Evolutionary conservation across 1,284 basidiomycete species (phyloP), one percentile per base, ranked within the genome.

Genomic region (Chalciporus piperatoides): DNA sequence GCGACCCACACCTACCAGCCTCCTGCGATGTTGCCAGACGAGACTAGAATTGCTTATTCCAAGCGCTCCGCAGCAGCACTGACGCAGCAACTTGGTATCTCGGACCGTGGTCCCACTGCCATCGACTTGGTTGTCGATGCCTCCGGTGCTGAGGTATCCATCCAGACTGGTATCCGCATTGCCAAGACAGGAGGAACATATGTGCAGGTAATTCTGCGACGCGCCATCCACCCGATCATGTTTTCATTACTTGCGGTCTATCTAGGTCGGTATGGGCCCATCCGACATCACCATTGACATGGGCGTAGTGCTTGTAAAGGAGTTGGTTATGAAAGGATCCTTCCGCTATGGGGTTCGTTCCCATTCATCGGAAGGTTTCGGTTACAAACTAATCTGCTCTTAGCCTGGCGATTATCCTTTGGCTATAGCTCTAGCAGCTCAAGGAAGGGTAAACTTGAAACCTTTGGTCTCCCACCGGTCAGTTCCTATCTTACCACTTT

Each of bases 401-500:
- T 61, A 89, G 86, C 82, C 88, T 41, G 91, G 90, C 23, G 86
- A 89, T 71, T 95, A 95, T 68, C 82, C 84, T 32, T 79, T 92
- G 58, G 91, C 91, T 15, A 89, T 96, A 59, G 79, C 88, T 17
- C 79, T 97, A 35, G 88, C 87, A 30, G 73, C 85, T 10, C 79
- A 79, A 53, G 90, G 90, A 41, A 85, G 86, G 64, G 81, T 97
- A 62, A 77, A 96, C 70, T 76, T 97, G 56, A 93, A 90, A 70
- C 86, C 91, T 11, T 77, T 97, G 35, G 89, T 97, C 45, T 92
- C 93, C 6, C 91, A 94, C 66, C 78, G 92, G 82, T 86, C 66
- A 61, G 70, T 65, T 57, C 43, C 30, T 42, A 15, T 28, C 6
- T 27, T 19, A 30, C 12, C 30, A 44, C 19, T 30, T 14, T 27